Evolutionary conservation across 2,329 filamentous ascomycete species (phyloP), one percentile per base, ranked within the genome.

Genomic region (Fusarium haematococcum): DNA sequence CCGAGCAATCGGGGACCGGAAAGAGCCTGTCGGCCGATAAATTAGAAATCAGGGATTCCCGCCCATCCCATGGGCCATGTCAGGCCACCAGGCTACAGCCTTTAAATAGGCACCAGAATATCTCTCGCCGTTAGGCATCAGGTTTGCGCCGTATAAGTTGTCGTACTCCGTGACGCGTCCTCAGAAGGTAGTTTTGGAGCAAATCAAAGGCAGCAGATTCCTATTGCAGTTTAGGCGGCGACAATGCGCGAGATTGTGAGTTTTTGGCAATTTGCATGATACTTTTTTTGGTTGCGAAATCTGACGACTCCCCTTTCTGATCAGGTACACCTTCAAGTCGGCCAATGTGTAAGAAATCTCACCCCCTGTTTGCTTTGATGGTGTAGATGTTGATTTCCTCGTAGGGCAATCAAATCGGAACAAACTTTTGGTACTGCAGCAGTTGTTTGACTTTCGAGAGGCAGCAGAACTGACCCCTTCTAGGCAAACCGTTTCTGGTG

Each of bases 361-460:
- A 80, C 83, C 86, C 80, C 80, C 81, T 67, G 69, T 70, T 58
- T 30, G 6, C 32, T 57, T 58, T 61, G 68, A 54, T n/a, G 27
- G 30, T 20, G 58, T 64, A 66, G 50, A 60, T 20, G 71, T 58
- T 59, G 74, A 56, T 61, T 63, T 69, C 68, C 75, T 71, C 66
- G 80, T 82, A 98, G 96, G 97, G 97, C 91, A 98, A 99, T 93
- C 97, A 99, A 94, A 98, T 98, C 81, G 97, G 97, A 95, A 96
- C 97, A 90, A 96, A 97, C 88, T 99, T 99, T 92, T 99, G 97
- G 72, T 74, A 56, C 7, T 25, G 43, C 8, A 20, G 6, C 25
- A 2, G 14, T 0, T 62, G 18, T 10, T n/a, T 43, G 2, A 20
- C 50, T 27, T 25, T 18, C 5, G 5, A 8, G 30, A 10, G 30